These are phyloP conservation scores for Coemansia sp. DNA, from an alignment of 192 early-diverging fungal genomes.

Conservation along the genomic window DNA sequence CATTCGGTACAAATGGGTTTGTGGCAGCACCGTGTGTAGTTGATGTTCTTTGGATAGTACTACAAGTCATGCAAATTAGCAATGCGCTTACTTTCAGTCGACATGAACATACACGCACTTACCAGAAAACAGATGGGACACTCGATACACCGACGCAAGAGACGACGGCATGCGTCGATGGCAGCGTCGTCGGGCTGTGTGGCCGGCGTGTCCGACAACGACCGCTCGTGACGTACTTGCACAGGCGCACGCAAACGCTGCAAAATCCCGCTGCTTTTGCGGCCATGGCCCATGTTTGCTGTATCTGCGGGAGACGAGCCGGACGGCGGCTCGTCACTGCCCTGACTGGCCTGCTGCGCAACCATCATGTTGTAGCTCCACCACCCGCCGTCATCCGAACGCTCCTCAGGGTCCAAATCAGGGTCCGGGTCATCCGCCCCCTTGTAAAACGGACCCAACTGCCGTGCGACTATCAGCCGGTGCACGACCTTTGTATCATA, in stretches of 20 bases:
- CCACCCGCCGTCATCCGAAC: conserved; percentile 33
- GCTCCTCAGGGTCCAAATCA: neutral
- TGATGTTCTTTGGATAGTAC: conserved; percentile 90
- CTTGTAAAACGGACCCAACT: conserved; percentile 85
- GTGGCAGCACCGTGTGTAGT: conserved; percentile 90
- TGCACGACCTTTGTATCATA: conserved; percentile 73
- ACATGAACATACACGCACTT: too few relatives aligned
- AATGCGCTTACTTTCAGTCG: too few relatives aligned
- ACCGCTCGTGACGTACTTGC: neutral
- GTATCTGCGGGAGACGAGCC: too few relatives aligned
- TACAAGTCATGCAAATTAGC: too few relatives aligned
- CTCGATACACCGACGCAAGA: conserved; percentile 64
- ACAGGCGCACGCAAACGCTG: conserved; percentile 19
- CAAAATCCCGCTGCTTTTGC: conserved; percentile 51
- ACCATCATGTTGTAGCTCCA: conserved; percentile 56
- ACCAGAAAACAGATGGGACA: conserved; percentile 92
- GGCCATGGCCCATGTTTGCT: conserved; percentile 18
- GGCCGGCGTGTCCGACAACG: conserved; percentile 1
- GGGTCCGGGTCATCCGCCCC: conserved; percentile 68
- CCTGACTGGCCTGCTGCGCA: conserved; percentile 33
- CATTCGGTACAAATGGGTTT: conserved; percentile 97
- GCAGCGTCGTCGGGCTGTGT: conserved; percentile 2
- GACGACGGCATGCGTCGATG: conserved; percentile 16
- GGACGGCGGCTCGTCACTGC: neutral
- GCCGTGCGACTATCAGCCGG: conserved; percentile 69